Evolutionary conservation across 192 early-diverging fungal genomes (phyloP).

Genomic region (Backusella psychrophila): DNA sequence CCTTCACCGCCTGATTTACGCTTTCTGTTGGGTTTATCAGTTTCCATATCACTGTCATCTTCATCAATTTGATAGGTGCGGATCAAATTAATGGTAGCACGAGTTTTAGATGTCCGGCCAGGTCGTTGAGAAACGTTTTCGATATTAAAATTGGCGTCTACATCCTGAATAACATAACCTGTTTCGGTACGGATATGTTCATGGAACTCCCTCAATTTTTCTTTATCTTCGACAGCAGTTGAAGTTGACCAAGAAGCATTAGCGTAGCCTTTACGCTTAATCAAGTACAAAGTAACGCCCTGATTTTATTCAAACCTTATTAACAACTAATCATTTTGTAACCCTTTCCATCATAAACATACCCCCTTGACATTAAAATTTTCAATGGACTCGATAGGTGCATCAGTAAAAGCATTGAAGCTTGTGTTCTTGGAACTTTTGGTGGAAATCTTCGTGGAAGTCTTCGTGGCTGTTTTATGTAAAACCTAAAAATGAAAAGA

Average conservation of each 20-base stretch:
- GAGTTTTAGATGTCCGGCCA: slow-evolving; percentile 6
- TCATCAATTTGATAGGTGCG: not conserved
- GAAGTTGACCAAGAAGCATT: not conserved
- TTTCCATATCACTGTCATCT: not conserved
- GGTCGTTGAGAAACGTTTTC: not conserved
- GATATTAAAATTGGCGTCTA: not conserved
- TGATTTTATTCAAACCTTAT: not conserved
- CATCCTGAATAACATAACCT: not conserved
- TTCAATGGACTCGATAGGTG: not conserved
- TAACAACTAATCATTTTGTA: not conserved
- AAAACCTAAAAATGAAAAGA: not conserved
- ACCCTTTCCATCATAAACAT: not conserved
- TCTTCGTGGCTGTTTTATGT: not conserved
- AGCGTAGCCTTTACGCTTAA: not conserved
- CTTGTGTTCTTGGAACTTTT: not conserved
- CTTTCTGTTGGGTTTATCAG: not conserved
- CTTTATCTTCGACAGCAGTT: not conserved
- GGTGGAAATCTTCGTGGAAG: not conserved
- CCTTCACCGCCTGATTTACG: not conserved
- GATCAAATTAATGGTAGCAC: slow-evolving; percentile 8
- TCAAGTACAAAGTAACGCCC: not conserved
- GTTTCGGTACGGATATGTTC: not conserved
- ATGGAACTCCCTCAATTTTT: not conserved
- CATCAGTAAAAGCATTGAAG: not conserved
- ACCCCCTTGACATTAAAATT: not conserved